Base-by-base conservation (phyloP, 2,329 filamentous ascomycete species). In the Ceratocystis cacaofunesta region DNA sequence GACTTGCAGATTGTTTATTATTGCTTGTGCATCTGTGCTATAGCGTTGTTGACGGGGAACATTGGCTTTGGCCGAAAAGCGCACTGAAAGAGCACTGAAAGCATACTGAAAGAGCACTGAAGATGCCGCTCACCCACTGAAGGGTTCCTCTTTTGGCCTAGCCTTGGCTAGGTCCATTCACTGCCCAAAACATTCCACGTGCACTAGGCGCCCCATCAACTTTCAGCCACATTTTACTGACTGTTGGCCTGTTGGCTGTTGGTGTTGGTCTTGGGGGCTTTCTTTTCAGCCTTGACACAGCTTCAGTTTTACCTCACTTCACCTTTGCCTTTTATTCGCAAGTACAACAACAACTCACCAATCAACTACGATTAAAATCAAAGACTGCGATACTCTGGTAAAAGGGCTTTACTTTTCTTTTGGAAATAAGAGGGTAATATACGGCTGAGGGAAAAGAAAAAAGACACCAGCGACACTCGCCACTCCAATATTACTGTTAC, bases 151-250 rank as follows among this genome's bases (percentile, higher is more conserved):
- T 19, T 52, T 25, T 52, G 48, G 48, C 2, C 48, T 22, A 52
- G 48, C 22, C 48, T 52, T 28, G 8, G 48, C 48, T 25, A 10
- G 48, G 19, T 22, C 48, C 48, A 12, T 15, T 12, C 48, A 25
- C 17, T 10, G 52, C 22, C 55, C 30, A 36, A 30, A 58, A 58
- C 8, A 7, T 7, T 30, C 55, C 55, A 58, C 55, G 55, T 58
- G 55, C 55, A 30, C 30, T n/a, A 28, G 22, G 55, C 30, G 55
- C 55, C 55, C 55, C 55, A 58, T 58, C 55, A 58, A 58, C 55
- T 58, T 58, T 58, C 55, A 58, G 55, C 55, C 55, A 58, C 55
- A 58, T 30, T 36, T 52, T 58, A n/a, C 55, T 32, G 28, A 28
- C 52, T 36, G 17, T 50, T n/a, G 46, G 44, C 44, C 5, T 41